phyloP scores from a whole-genome alignment of 495 filamentous ascomycete genomes.

The Filosporella fistucella region DNA sequence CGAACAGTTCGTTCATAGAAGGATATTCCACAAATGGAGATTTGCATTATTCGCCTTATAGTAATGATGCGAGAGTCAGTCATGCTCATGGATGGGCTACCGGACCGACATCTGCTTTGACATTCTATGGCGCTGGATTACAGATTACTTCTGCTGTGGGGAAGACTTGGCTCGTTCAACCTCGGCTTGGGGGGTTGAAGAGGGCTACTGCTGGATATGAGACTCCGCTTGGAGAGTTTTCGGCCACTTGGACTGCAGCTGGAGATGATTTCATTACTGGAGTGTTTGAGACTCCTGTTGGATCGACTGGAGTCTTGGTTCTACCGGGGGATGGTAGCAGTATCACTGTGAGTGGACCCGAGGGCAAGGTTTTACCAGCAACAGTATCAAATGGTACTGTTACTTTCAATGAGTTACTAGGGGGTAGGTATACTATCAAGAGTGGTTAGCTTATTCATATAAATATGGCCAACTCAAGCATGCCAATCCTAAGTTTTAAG shows the following conservation, averaged over 20 bases:
- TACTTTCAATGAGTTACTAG: too few relatives aligned
- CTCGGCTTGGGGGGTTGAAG: constrained; percentile 50
- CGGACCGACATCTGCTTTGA: constrained; percentile 51
- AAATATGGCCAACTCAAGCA: too few relatives aligned
- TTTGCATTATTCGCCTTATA: constrained; percentile 53
- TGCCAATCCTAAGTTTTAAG: too few relatives aligned
- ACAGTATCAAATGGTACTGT: too few relatives aligned
- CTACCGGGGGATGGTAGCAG: too few relatives aligned
- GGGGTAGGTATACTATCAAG: too few relatives aligned
- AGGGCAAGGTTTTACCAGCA: too few relatives aligned
- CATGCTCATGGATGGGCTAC: constrained; percentile 55
- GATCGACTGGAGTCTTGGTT: too few relatives aligned
- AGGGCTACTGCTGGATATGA: constrained; percentile 52
- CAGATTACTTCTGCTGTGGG: constrained; percentile 43
- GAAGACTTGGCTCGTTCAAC: constrained; percentile 48
- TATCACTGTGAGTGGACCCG: too few relatives aligned
- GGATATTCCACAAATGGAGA: constrained; percentile 52
- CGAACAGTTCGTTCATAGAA: constrained; percentile 58
- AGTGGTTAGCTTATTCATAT: too few relatives aligned
- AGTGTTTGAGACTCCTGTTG: constrained; percentile 21
- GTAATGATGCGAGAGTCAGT: constrained; percentile 46
- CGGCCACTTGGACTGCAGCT: constrained; percentile 20
- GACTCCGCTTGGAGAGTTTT: constrained; percentile 48
- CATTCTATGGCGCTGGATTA: constrained; percentile 51
- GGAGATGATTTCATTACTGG: constrained; percentile 4